Evolutionary conservation across 179 eudicot genomes (phyloP).

Genomic region (Amaranthus tricolor): DNA sequence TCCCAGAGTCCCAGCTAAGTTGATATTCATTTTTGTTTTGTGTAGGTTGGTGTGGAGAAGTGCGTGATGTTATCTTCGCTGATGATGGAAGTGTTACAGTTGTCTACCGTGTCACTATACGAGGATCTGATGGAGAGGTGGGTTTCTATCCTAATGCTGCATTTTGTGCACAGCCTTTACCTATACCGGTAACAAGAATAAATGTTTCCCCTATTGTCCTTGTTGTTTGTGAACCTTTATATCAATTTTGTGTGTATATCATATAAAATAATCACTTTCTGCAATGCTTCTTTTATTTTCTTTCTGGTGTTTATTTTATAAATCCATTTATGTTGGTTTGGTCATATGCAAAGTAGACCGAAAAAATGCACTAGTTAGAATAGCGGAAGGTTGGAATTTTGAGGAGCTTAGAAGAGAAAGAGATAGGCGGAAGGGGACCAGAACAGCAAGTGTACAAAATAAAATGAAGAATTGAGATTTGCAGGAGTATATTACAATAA

Average conservation of each 20-base stretch:
- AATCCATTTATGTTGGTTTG: too few relatives aligned
- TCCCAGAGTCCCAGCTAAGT: background rate
- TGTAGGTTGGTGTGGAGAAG: slow-evolving; percentile 98
- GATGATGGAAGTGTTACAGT: slow-evolving; percentile 90
- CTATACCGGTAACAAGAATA: background rate
- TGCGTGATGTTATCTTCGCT: slow-evolving; percentile 91
- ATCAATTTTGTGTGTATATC: background rate
- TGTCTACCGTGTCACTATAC: slow-evolving; percentile 84
- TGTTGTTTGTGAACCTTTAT: background rate
- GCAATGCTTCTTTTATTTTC: background rate
- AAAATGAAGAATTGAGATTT: too few relatives aligned
- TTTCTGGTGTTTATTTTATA: background rate
- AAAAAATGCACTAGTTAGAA: too few relatives aligned
- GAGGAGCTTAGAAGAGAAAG: too few relatives aligned
- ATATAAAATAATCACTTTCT: background rate
- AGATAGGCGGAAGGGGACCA: too few relatives aligned
- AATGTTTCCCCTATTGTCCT: background rate
- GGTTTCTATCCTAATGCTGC: slow-evolving; percentile 16
- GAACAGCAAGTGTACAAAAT: too few relatives aligned
- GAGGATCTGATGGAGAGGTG: slow-evolving; percentile 98
- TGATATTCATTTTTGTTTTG: slow-evolving; percentile 23
- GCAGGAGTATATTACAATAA: too few relatives aligned
- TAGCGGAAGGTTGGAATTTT: too few relatives aligned
- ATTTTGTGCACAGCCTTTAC: slow-evolving; percentile 1
- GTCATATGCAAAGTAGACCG: too few relatives aligned